Evolutionary conservation across 2,329 filamentous ascomycete species (phyloP), one percentile per base, ranked within the genome.

Genomic region (Ophiostoma populinum): DNA sequence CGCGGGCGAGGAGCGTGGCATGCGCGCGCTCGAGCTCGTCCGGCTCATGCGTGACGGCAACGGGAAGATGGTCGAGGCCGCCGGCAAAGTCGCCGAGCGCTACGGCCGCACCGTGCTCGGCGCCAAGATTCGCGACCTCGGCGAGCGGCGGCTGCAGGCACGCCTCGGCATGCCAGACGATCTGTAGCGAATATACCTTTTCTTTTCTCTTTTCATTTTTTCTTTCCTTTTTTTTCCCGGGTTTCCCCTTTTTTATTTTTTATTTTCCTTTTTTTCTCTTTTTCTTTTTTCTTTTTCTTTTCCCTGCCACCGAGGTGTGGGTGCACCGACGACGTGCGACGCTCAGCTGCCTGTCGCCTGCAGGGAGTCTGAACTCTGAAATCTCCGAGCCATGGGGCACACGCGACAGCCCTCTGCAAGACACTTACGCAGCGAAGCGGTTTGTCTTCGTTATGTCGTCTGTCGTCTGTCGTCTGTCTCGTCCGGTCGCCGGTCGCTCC

Each of bases 21-120:
- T 94, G 83, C 83, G 87, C 45, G 87, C 87, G 1, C 61, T 98
- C 24, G 92, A 98, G 57, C 69, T 95, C 48, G 90, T 92, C 20
- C 65, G 70, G 42, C 62, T 98, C 48, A 80, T 98, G 75, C 70
- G 69, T 29, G 86, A 95, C 57, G 65, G 73, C 30, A 80, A 72
- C 40, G 87, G 87, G 13, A 77, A 80, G 53, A 94, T 94, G 81
- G 56, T 93, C 39, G 85, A 94, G 53, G 80, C 87, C 5, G 90
- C 90, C 2, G 72, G 75, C 38, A 93, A 92, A 65, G 72, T 98
- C 33, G 90, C 90, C 7, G 72, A 79, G 51, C 65, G 87, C 46
- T 98, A 92, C 58, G 80, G 80, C 8, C 65, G 80, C 41, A 67
- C 69, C 26, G 69, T 94, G 18, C 56, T 98, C 46, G 78, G 78